Base-by-base conservation (phyloP, 257 asterid species). In the Ilex aquifolium region DNA sequence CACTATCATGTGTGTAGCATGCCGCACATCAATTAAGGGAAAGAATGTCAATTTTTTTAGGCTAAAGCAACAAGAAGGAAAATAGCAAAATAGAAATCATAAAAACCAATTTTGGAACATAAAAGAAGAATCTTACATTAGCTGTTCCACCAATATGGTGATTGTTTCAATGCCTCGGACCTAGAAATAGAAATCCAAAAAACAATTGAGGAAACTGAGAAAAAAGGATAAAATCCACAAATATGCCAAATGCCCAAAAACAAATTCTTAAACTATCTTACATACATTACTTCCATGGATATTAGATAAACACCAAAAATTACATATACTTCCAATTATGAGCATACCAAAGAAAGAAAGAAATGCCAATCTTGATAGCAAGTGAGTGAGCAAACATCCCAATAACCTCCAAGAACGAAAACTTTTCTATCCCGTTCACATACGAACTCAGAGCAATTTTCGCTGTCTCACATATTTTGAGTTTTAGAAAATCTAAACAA, bases 71-170 rank as follows among this genome's bases (percentile, higher is more conserved):
- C 17, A 13, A 39, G 46, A 31, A 15, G 63, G 44, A 61, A 30
- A 32, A 62, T 57, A 44, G 51, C 42, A 21, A 32, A 17, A 29
- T 27, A n/a, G 27, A 15, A 59, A 58, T 44, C 13, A 31, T 3
- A 36, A n/a, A 54, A 74, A 48, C n/a, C 32, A 48, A 30, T 53
- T 46, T 30, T 21, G 42, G 65, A 67, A 13, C 32, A 32, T 32
- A 59, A 49, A n/a, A 56, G 21, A 10, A 9, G 9, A 52, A 6
- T 52, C 57, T 65, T 90, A 92, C 99, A 76, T 85, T 89, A 63
- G 97, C 97, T 73, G 99, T 96, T 56, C 99, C 99, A 29, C 99
- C 99, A 16, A 92, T 0, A 85, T 87, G 15, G 99, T 85, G 27
- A 85, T 60, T 39, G 99, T 92, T 70, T 92, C 99, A 76, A 92